Evolutionary conservation across 2,329 filamentous ascomycete genomes (phyloP), one percentile per base, ranked within the genome.

Genomic region (Clarireedia monteithiana): DNA sequence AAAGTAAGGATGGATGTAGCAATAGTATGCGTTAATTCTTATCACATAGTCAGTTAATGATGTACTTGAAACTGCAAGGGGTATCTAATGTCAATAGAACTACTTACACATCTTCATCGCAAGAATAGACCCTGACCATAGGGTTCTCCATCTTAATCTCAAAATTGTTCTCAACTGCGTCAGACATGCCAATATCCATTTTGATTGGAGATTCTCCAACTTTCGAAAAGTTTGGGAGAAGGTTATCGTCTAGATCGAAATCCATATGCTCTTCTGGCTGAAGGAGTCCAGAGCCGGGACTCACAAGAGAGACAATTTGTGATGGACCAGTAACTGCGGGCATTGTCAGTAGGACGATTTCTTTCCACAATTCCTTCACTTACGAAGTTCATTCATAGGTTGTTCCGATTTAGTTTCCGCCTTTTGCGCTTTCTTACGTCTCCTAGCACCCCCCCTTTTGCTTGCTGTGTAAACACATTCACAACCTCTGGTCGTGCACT

Each of bases 11-110:
- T 79, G 77, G 55, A 79, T 75, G 70, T 74, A 79, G 55, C 75
- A 71, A 58, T 79, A 79, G 62, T 79, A 79, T 4, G 75, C 77
- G 56, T 77, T 73, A 20, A 78, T 66, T 52, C 73, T 75, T 75
- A 34, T 12, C 6, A 23, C 14, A 40, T 14, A 42, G 20, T 42
- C 9, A 20, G 7, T 17, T 14, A n/a, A 20, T 20, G n/a, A 20
- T 42, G 5, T 17, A 5, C 14, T 42, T 7, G 14, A 20, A 17
- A 42, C 15, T 5, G 7, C 20, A 12, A 9, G 14, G 30, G 30
- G 12, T 34, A 12, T 34, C 30, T 10, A 34, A 4, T 12, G 30
- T 34, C 30, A 6, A 4, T 4, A 34, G 30, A 12, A 34, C 4
- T 23, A 53, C 60, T 60, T 53, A 65, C 65, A 66, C 66, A 52